A percentile compares a stretch with the other conserved stretches of the same genome.
These are phyloP conservation scores for Pseudocercospora fijiensis DNA, from an alignment of 2,329 filamentous ascomycete genomes.

Conservation along the genomic window DNA sequence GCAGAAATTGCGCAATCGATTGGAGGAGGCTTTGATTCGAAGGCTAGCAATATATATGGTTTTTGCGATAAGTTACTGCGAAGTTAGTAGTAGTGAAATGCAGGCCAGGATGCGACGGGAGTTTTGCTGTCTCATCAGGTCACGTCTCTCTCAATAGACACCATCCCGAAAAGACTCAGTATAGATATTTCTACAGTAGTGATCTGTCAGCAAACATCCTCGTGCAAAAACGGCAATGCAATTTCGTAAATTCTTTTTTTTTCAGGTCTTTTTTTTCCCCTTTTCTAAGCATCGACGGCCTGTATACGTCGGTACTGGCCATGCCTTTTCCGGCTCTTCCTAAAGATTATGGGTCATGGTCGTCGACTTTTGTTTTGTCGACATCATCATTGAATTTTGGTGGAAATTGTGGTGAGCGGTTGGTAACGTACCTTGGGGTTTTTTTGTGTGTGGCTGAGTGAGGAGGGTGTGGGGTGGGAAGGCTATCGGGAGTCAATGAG, in stretches of 20 bases:
- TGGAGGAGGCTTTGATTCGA: background rate
- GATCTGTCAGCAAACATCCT: background rate
- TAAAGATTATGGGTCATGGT: slow-evolving; percentile 42
- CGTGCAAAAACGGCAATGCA: background rate
- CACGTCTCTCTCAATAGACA: no score
- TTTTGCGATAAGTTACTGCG: no score
- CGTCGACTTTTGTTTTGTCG: slow-evolving; percentile 18
- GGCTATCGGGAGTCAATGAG: background rate
- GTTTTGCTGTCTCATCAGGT: no score
- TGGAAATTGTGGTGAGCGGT: slow-evolving; percentile 1
- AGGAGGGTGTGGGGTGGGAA: background rate
- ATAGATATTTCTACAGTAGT: no score
- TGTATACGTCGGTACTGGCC: slow-evolving; percentile 50
- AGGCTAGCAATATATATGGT: no score
- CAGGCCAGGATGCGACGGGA: no score
- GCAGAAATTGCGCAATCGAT: background rate
- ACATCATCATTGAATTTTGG: slow-evolving; percentile 38
- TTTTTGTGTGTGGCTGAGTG: background rate
- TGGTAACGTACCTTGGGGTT: slow-evolving; percentile 5
- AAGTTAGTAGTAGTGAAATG: no score
- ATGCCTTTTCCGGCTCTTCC: slow-evolving; percentile 57
- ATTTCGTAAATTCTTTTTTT: background rate
- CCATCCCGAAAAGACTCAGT: no score
- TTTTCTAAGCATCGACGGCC: slow-evolving; percentile 53
- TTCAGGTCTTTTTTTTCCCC: slow-evolving; percentile 37